A percentile compares a stretch with the other conserved stretches of the same genome.
phyloP scores from a whole-genome alignment of 2,329 filamentous ascomycete genomes.

The Septoria linicola region DNA sequence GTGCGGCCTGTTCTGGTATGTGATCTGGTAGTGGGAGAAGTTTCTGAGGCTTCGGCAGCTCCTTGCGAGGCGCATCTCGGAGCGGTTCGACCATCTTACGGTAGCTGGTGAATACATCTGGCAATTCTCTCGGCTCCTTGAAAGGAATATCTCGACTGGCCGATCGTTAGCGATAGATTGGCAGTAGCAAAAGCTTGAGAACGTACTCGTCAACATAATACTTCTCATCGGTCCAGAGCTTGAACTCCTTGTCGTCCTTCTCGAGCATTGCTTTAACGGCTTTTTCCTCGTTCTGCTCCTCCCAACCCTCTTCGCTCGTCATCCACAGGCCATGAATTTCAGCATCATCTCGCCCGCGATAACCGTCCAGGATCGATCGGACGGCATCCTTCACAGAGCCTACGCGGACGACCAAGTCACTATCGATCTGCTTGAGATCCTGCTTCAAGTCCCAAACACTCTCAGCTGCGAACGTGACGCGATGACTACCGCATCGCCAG shows the following conservation, averaged over 20 bases:
- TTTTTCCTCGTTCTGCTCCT: slow-evolving; percentile 66
- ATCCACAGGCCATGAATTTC: slow-evolving; percentile 70
- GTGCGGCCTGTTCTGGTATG: slow-evolving; percentile 59
- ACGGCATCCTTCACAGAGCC: slow-evolving; percentile 63
- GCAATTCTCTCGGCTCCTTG: slow-evolving; percentile 58
- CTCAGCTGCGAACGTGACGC: slow-evolving; percentile 70
- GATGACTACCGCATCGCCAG: slow-evolving; percentile 71
- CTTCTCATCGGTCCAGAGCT: slow-evolving; percentile 71
- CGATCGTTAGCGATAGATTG: not conserved
- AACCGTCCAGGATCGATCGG: slow-evolving; percentile 54
- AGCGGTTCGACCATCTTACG: slow-evolving; percentile 72
- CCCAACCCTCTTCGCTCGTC: slow-evolving; percentile 66
- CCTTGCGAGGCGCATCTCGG: slow-evolving; percentile 60
- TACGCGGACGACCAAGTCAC: slow-evolving; percentile 62
- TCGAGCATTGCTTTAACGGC: slow-evolving; percentile 56
- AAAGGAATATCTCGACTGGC: slow-evolving; percentile 63
- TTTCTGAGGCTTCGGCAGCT: slow-evolving; percentile 54
- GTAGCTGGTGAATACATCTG: slow-evolving; percentile 73
- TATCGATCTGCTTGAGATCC: slow-evolving; percentile 58
- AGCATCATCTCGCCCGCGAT: slow-evolving; percentile 35
- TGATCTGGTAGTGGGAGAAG: slow-evolving; percentile 60
- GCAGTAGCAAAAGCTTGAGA: not conserved
- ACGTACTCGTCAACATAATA: slow-evolving; percentile 77
- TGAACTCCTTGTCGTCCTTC: slow-evolving; percentile 58
- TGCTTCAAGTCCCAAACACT: slow-evolving; percentile 71